Evolutionary conservation across 2,329 filamentous ascomycete genomes (phyloP).

Genomic region (Metarhizium robertsii): DNA sequence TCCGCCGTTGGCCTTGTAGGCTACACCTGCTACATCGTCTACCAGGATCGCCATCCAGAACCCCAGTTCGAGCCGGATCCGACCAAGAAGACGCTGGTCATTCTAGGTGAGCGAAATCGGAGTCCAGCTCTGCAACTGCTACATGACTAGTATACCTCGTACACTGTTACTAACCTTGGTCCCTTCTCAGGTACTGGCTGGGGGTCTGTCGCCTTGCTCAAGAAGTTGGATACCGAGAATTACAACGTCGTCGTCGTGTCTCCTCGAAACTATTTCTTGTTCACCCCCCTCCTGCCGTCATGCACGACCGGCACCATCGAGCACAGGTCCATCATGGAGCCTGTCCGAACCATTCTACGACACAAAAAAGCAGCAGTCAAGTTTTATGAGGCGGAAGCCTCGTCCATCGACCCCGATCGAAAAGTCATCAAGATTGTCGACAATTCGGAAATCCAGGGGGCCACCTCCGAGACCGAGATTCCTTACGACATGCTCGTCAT

Average conservation of each 20-base stretch:
- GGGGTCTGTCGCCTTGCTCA: slow-evolving; percentile 89
- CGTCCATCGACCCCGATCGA: slow-evolving; percentile 86
- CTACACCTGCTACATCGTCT: slow-evolving; percentile 73
- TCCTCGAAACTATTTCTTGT: slow-evolving; percentile 98
- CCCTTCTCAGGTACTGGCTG: slow-evolving; percentile 73
- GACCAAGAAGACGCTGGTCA: slow-evolving; percentile 90
- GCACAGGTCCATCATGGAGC: slow-evolving; percentile 99
- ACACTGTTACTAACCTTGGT: background rate
- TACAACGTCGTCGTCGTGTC: slow-evolving; percentile 99
- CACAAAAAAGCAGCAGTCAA: slow-evolving; percentile 90
- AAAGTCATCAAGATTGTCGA: slow-evolving; percentile 85
- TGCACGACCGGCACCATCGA: slow-evolving; percentile 97
- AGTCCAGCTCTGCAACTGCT: background rate
- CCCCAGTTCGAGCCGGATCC: slow-evolving; percentile 75
- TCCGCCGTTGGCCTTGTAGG: slow-evolving; percentile 59
- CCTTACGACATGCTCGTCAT: slow-evolving; percentile 98
- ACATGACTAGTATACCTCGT: too few relatives aligned
- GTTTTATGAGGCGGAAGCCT: slow-evolving; percentile 97
- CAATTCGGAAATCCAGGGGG: slow-evolving; percentile 85
- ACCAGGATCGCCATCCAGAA: slow-evolving; percentile 68
- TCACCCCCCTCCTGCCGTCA: slow-evolving; percentile 92
- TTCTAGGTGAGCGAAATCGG: slow-evolving; percentile 61
- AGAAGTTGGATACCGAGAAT: slow-evolving; percentile 97
- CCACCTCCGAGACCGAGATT: slow-evolving; percentile 73
- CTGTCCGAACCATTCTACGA: slow-evolving; percentile 88